phyloP scores from a whole-genome alignment of 2,329 filamentous ascomycete genomes.

The Rutstroemia sp. region DNA sequence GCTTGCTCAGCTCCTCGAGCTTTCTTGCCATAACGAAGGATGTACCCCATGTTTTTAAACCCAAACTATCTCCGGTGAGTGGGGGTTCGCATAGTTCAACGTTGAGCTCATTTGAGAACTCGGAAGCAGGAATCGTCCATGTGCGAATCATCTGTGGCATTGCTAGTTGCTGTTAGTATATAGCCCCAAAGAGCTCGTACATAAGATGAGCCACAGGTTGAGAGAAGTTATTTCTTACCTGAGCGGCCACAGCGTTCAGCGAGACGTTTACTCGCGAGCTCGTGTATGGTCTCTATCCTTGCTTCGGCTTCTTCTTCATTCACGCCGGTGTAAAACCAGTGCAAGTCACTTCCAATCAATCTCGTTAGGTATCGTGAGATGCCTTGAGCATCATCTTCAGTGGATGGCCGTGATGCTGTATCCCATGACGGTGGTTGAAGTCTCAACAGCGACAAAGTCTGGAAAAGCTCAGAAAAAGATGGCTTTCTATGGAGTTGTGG shows the following conservation, averaged over 20 bases:
- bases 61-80: slow-evolving; percentile 79
- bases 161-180: slow-evolving; percentile 31
- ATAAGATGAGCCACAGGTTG: background rate
- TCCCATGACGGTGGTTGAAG: slow-evolving; percentile 64
- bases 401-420: slow-evolving; percentile 20
- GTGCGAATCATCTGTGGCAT: slow-evolving; percentile 56
- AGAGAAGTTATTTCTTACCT: slow-evolving; percentile 35
- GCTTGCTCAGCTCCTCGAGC: slow-evolving; percentile 40
- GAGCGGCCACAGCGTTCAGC: slow-evolving; percentile 79
- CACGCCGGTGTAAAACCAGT: slow-evolving; percentile 49
- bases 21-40: slow-evolving; percentile 77
- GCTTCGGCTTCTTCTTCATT: slow-evolving; percentile 28
- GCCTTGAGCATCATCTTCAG: slow-evolving; percentile 37
- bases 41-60: slow-evolving; percentile 92
- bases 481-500: slow-evolving; percentile 80
- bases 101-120: slow-evolving; percentile 37
- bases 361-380: slow-evolving; percentile 60
- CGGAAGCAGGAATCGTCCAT: slow-evolving; percentile 47
- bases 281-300: slow-evolving; percentile 64
- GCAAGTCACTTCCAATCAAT: slow-evolving; percentile 59
- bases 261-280: slow-evolving; percentile 69
- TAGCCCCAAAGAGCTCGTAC: background rate
- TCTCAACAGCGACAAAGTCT: slow-evolving; percentile 58
- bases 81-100: slow-evolving; percentile 79
- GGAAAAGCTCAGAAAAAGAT: slow-evolving; percentile 53